Evolutionary conservation across 805 yeast genomes (phyloP), one percentile per base, ranked within the genome.

Genomic region (Kluyveromyces siamensis): DNA sequence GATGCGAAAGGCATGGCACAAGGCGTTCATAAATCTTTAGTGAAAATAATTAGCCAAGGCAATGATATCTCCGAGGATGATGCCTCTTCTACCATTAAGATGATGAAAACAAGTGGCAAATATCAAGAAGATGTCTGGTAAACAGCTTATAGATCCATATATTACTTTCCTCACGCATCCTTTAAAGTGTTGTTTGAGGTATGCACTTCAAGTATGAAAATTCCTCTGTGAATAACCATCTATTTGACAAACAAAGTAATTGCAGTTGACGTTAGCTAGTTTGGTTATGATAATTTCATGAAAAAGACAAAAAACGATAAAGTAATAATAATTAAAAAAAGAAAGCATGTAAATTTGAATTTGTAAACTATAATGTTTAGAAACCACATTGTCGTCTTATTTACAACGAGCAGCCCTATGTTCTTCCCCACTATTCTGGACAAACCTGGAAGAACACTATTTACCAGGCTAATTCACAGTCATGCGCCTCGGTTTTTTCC

Each of bases 101-200:
- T 82, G 54, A 77, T 85, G 71, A 87, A 86, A 66, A 80, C 87
- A 25, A 83, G 84, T 58, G 91, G 90, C 65, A 80, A 84, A 69
- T 91, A 89, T 68, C 99, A 91, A 72, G 98, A 93, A 71, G 99
- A 91, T 74, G 96, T 91, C 13, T 91, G 99, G 99, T 91, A 72
- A 70, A 19, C 45, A 36, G 14, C 35, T 30, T 30, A 30, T 30
- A 30, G 35, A 30, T 30, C 25, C 25, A 21, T 21, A 4, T 21
- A 21, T 21, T 21, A 21, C 25, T 21, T 21, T 21, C 25, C 25
- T 21, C 6, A 21, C 25, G 25, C 25, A 21, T 21, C 3, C 3
- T 21, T 21, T 21, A 21, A 21, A 21, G 25, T 21, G 25, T 21
- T 21, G 6, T 21, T 21, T 21, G 25, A 3, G 25, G 6, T 21